Conservation (phyloP, 805 yeast genomes). For the Teunomyces gatunensis region DNA sequence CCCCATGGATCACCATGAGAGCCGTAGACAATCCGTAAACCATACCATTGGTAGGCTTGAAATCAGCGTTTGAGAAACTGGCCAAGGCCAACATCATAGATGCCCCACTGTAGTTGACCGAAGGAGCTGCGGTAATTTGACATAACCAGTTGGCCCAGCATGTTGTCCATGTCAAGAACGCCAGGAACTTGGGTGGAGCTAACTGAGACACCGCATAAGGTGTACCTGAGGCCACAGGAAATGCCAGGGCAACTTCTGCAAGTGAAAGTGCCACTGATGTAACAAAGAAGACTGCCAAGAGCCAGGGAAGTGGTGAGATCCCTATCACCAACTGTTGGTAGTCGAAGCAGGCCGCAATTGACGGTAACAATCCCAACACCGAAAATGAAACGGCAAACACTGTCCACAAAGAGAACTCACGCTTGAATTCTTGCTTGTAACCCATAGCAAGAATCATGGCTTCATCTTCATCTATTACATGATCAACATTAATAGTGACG, state of each 20-base stretch:
- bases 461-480: constrained; percentile 47
- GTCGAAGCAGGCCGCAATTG: constrained; percentile 60
- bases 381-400: constrained; percentile 63
- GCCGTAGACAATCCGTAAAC: constrained; percentile 50
- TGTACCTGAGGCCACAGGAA: constrained; percentile 68
- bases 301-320: constrained; percentile 59
- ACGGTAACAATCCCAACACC: constrained; percentile 62
- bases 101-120: constrained; percentile 58
- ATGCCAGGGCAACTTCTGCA: constrained; percentile 64
- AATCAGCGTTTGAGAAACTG: constrained; percentile 39
- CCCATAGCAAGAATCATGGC: constrained; percentile 58
- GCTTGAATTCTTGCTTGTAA: constrained; percentile 59
- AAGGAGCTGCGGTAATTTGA: constrained; percentile 61
- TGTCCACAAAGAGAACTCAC: constrained; percentile 57
- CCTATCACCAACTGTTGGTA: constrained; percentile 63
- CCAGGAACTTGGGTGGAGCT: constrained; percentile 53
- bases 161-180: constrained; percentile 58
- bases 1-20: constrained; percentile 46
- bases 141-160: constrained; percentile 67
- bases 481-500: constrained; percentile 45
- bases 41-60: constrained; percentile 47
- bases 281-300: constrained; percentile 55
- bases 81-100: constrained; percentile 53
- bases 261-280: constrained; percentile 57
- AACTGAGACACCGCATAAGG: constrained; percentile 66